phyloP scores from a whole-genome alignment of 1,139 yeast genomes.

The Taphrina wiesneri region DNA sequence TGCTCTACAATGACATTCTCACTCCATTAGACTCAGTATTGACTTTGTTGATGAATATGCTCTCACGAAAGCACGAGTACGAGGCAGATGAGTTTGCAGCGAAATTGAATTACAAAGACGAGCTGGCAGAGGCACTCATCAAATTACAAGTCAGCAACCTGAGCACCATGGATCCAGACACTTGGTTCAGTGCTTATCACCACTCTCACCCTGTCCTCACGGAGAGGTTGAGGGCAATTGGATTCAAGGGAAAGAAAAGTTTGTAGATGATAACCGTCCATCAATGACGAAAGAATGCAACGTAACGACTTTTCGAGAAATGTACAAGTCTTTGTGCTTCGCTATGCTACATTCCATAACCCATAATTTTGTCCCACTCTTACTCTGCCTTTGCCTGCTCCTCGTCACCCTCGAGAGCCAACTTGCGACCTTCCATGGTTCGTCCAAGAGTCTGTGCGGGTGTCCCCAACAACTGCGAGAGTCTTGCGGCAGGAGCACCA shows the following conservation, averaged over 20 bases:
- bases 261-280: background rate
- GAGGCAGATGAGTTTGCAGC: slow-evolving; percentile 77
- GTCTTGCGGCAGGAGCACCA: slow-evolving; percentile 22
- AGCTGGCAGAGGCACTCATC: slow-evolving; percentile 71
- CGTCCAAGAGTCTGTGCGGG: slow-evolving; percentile 24
- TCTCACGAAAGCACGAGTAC: slow-evolving; percentile 83
- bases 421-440: slow-evolving; percentile 25
- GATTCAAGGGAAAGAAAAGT: slow-evolving; percentile 40
- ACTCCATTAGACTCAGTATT: slow-evolving; percentile 72
- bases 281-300: background rate
- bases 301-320: background rate
- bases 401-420: slow-evolving; percentile 8
- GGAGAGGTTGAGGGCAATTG: slow-evolving; percentile 76
- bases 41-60: slow-evolving; percentile 64
- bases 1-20: slow-evolving; percentile 63
- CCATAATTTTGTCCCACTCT: background rate
- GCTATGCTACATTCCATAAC: background rate
- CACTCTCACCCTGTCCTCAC: slow-evolving; percentile 88
- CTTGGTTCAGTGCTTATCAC: slow-evolving; percentile 84
- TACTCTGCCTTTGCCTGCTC: background rate
- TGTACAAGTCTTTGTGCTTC: background rate
- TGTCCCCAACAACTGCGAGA: slow-evolving; percentile 17
- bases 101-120: slow-evolving; percentile 66
- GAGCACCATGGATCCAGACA: slow-evolving; percentile 80
- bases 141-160: slow-evolving; percentile 76